Base-by-base conservation (phyloP, 306 rosid species). In the apple (Malus domestica) region DNA sequence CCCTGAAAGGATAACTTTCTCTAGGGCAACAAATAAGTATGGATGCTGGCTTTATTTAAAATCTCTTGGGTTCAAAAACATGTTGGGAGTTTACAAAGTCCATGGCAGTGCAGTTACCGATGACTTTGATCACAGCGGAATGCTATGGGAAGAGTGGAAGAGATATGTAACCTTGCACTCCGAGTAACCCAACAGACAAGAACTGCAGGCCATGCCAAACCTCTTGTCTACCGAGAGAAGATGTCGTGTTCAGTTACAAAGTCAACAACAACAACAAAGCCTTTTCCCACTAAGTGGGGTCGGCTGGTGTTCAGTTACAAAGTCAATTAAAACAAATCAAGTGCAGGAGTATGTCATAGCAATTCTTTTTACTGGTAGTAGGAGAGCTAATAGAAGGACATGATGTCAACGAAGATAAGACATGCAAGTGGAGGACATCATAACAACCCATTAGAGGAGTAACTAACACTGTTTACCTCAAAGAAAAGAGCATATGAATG, bases 181-280 rank as follows among this genome's bases (percentile, higher is more conserved):
- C 86, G 93, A 76, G 93, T 83, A 82, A 91, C 87, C 82, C 82
- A 82, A 74, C 93, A 91, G 72, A 84, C 75, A 81, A 89, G 93
- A 83, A 89, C 67, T 58, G 88, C 93, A 46, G 96, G 93, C 96
- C 96, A 89, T 71, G 96, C 93, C 93, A 91, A 89, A 75, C 93
- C 90, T 68, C 93, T 86, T 83, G 88, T 85, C 93, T 89, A 83
- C 71, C 85, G 75, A 65, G 1, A 67, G 86, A 35, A 86, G 78
- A 45, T 30, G 58, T 30, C 60, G 23, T 38, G 66, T 78, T 75
- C 52, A 78, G 51, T 71, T 76, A 29, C 51, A 20, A 74, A 72
- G 54, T 72, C 67, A 49, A 67, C 25, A 25, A 25, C 25, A 25
- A 25, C 25, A 25, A 25, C 25, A 25, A 25, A 25, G 25, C 1